phyloP scores from a whole-genome alignment of 495 filamentous ascomycete genomes.

The Hypoxylon intermedium region DNA sequence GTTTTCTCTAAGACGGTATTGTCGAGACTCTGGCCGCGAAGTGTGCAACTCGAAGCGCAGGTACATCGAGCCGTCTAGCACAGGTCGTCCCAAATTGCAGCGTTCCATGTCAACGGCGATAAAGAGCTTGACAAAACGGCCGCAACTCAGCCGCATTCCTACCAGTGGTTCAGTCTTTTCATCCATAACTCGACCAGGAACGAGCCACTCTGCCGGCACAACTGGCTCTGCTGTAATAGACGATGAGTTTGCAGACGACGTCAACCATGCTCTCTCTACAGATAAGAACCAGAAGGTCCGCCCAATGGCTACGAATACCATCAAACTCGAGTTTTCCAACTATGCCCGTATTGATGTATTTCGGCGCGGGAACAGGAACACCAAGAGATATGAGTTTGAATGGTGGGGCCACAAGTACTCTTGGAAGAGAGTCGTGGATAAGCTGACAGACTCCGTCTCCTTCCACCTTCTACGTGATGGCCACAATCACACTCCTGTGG shows the following conservation, averaged over 20 bases:
- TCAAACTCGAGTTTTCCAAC: conserved; percentile 93
- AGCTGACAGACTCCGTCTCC: conserved; percentile 65
- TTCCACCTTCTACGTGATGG: conserved; percentile 77
- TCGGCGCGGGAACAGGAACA: conserved; percentile 70
- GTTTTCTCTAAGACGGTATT: conserved; percentile 91
- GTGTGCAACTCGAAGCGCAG: conserved; percentile 86
- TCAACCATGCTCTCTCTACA: conserved; percentile 44
- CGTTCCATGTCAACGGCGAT: conserved; percentile 79
- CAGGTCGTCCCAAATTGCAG: conserved; percentile 58
- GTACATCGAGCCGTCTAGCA: conserved; percentile 59
- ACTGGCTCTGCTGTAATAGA: conserved; percentile 47
- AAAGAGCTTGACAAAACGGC: conserved; percentile 67
- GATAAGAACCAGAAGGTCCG: conserved; percentile 48
- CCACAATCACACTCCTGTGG: conserved; percentile 68
- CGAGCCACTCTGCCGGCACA: conserved; percentile 46
- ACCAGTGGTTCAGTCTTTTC: conserved; percentile 51
- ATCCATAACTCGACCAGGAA: conserved; percentile 51
- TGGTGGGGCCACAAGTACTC: conserved; percentile 88
- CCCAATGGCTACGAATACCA: conserved; percentile 70
- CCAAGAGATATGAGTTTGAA: conserved; percentile 86
- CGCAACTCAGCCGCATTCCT: conserved; percentile 59
- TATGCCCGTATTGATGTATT: conserved; percentile 91
- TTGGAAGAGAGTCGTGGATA: conserved; percentile 78
- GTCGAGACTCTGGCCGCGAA: conserved; percentile 89
- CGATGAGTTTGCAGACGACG: conserved; percentile 55